A percentile compares a stretch with the other conserved stretches of the same genome.
These are phyloP conservation scores for Metschnikowia santaceciliae DNA, from an alignment of 805 yeast species.

Conservation along the genomic window DNA sequence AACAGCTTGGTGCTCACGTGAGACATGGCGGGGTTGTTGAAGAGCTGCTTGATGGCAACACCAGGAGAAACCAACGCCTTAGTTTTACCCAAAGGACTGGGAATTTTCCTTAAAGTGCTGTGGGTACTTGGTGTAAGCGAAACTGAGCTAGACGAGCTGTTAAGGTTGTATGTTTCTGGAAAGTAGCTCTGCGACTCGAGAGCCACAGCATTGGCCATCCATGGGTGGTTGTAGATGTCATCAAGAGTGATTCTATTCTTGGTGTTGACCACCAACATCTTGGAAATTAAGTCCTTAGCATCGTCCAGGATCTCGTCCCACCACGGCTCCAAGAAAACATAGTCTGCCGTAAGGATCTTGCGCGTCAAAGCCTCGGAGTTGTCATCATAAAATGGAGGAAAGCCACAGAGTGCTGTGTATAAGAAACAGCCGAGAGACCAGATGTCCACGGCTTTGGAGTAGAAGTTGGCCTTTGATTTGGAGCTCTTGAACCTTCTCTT, in stretches of 20 bases:
- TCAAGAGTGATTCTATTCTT: conserved; percentile 63
- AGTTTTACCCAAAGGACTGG: conserved; percentile 10
- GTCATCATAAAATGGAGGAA: conserved; percentile 95
- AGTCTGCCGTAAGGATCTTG: conserved; percentile 77
- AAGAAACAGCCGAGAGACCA: conserved; percentile 98
- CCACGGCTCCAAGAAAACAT: conserved; percentile 76
- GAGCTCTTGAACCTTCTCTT: conserved; percentile 14
- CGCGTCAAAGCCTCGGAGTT: conserved; percentile 68
- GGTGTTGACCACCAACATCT: conserved; percentile 69
- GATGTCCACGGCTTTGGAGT: conserved; percentile 94
- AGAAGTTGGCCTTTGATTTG: conserved; percentile 27
- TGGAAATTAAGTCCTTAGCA: conserved; percentile 68
- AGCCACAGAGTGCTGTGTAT: conserved; percentile 91
- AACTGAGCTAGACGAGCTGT: background rate
- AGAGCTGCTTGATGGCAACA: conserved; percentile 38
- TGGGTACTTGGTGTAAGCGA: conserved; percentile 3
- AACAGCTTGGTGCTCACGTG: conserved; percentile 16
- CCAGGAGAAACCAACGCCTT: conserved; percentile 15
- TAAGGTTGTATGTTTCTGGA: conserved; percentile 8
- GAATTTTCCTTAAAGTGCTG: conserved; percentile 4
- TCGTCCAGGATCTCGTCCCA: conserved; percentile 76
- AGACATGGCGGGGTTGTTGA: conserved; percentile 42
- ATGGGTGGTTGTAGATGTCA: conserved; percentile 70
- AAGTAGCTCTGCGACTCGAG: conserved; percentile 15
- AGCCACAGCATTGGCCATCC: conserved; percentile 43